Conservation (phyloP, 2,329 filamentous ascomycete genomes). For the Phialocephala subalpina region DNA sequence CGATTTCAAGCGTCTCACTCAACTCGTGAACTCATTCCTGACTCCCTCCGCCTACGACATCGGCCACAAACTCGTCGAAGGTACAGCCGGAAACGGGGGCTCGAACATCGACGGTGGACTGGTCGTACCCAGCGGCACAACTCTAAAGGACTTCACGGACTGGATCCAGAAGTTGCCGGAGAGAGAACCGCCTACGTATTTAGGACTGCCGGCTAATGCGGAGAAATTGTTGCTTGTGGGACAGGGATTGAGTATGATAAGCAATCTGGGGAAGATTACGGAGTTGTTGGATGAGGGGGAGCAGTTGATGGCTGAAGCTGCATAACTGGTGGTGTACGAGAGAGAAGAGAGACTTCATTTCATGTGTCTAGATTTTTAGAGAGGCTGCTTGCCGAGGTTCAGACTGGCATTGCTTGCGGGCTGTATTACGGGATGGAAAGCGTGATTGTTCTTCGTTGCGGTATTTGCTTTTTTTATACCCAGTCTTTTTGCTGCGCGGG, state of each 20-base stretch:
- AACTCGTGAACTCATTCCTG: slow-evolving; percentile 79
- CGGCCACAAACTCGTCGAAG: slow-evolving; percentile 86
- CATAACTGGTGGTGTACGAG: slow-evolving; percentile 32
- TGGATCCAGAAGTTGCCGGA: slow-evolving; percentile 96
- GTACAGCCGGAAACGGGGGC: slow-evolving; percentile 49
- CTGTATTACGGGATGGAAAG: slow-evolving; percentile 19
- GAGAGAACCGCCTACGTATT: slow-evolving; percentile 93
- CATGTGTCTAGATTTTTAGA: slow-evolving; percentile 28
- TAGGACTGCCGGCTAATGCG: slow-evolving; percentile 92
- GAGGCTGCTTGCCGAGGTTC: slow-evolving; percentile 15
- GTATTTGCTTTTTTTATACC: slow-evolving; percentile 33
- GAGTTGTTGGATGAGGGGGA: slow-evolving; percentile 94
- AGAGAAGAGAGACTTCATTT: slow-evolving; percentile 26
- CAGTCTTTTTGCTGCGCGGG: slow-evolving; percentile 29
- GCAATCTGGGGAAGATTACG: slow-evolving; percentile 83
- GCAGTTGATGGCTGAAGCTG: slow-evolving; percentile 78
- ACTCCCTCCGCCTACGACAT: slow-evolving; percentile 92
- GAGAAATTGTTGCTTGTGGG: slow-evolving; percentile 94
- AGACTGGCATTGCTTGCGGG: slow-evolving; percentile 26
- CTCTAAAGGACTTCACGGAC: slow-evolving; percentile 82
- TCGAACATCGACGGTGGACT: slow-evolving; percentile 64
- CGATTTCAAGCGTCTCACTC: slow-evolving; percentile 78
- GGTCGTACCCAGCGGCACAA: slow-evolving; percentile 80
- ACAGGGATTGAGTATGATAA: slow-evolving; percentile 84
- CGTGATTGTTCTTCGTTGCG: slow-evolving; percentile 1